phyloP scores from a whole-genome alignment of 192 early-diverging fungal species.

The Thoreauomyces humboldtii region DNA sequence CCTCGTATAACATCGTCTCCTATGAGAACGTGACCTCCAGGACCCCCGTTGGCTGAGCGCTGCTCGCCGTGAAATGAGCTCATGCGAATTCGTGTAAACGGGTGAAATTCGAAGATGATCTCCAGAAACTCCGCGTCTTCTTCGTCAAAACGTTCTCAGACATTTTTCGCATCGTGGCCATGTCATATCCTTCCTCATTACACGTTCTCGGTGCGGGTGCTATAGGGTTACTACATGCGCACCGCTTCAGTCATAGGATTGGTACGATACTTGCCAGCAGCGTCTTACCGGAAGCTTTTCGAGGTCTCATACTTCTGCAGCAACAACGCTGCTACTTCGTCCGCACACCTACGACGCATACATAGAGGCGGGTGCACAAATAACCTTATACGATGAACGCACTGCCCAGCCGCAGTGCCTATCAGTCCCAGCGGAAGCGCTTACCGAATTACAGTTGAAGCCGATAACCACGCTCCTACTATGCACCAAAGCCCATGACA shows the following conservation, averaged over 20 bases:
- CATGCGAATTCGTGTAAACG: no score
- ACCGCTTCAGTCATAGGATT: not conserved
- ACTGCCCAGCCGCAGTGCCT: not conserved
- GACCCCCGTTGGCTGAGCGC: no score
- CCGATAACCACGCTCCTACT: constrained; percentile 54
- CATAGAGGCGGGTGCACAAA: not conserved
- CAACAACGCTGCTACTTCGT: constrained; percentile 59
- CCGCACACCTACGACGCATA: constrained; percentile 40
- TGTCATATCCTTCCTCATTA: no score
- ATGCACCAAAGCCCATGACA: constrained; percentile 67
- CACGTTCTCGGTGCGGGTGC: constrained; percentile 72
- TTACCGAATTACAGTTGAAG: not conserved
- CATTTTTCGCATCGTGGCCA: no score
- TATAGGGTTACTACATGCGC: constrained; percentile 65
- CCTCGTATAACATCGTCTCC: constrained; percentile 70
- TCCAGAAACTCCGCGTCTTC: no score
- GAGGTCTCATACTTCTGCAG: no score
- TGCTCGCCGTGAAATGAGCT: no score
- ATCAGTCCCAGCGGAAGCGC: not conserved
- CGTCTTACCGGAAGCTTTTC: no score
- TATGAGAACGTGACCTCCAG: not conserved
- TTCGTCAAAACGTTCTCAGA: no score
- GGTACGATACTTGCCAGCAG: not conserved
- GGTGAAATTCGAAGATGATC: no score
- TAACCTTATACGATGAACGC: not conserved